Conservation (phyloP, 805 yeast genomes). For the Myxozyma udenii region DNA sequence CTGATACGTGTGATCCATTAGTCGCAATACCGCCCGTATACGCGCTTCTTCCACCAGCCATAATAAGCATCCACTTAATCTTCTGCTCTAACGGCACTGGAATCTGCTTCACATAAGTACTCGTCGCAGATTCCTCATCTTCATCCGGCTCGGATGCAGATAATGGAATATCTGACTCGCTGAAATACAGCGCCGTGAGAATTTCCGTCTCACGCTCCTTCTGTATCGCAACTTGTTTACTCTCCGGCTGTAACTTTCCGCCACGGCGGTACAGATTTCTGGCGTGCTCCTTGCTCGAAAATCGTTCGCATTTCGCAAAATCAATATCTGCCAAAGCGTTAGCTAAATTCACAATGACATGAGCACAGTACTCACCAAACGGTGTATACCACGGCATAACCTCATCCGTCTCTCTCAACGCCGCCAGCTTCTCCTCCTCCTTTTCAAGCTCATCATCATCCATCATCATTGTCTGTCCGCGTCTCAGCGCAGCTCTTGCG, state of each 20-base stretch:
- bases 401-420: slow-evolving; percentile 8
- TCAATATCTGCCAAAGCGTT: slow-evolving; percentile 4
- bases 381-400: slow-evolving; percentile 30
- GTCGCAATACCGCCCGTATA: no score
- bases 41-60: not conserved
- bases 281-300: slow-evolving; percentile 23
- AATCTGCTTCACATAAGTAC: slow-evolving; percentile 1
- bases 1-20: no score
- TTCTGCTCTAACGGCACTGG: slow-evolving; percentile 14
- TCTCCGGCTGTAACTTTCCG: slow-evolving; percentile 33
- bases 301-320: slow-evolving; percentile 20
- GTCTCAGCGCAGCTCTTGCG: slow-evolving; percentile 6
- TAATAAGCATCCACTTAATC: slow-evolving; percentile 7
- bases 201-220: slow-evolving; percentile 31
- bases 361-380: not conserved
- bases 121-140: slow-evolving; percentile 2
- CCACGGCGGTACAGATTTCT: slow-evolving; percentile 35
- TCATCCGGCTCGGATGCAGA: slow-evolving; percentile 34
- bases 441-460: slow-evolving; percentile 27
- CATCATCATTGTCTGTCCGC: slow-evolving; percentile 16
- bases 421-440: slow-evolving; percentile 15
- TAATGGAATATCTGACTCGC: slow-evolving; percentile 26
- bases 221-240: slow-evolving; percentile 34
- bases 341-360: not conserved
- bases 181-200: slow-evolving; percentile 29